A percentile compares a stretch with the other conserved stretches of the same genome.
These are phyloP conservation scores for Trichocladium uniseriatum DNA, from an alignment of 495 filamentous ascomycete genomes.

Conservation along the genomic window DNA sequence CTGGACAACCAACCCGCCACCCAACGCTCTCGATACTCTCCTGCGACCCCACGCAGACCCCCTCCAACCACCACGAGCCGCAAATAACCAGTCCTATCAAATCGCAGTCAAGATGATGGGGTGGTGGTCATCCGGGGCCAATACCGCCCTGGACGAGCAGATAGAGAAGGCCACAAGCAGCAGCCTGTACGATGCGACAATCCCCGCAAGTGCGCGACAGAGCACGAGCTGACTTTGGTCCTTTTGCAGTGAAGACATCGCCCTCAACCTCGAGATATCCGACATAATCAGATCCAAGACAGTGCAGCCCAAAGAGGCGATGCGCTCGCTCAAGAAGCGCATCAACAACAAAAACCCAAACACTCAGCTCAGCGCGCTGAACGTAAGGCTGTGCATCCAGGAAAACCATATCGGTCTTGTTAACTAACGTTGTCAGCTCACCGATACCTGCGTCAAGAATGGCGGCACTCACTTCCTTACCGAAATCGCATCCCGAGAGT, in stretches of 20 bases:
- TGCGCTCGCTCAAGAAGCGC: conserved; percentile 87
- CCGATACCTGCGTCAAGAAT: conserved; percentile 98
- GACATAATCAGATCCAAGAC: conserved; percentile 94
- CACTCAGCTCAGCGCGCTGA: conserved; percentile 83
- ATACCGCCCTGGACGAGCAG: conserved; percentile 87
- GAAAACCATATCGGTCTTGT: conserved; percentile 4
- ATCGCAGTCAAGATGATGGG: conserved; percentile 54
- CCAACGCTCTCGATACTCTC: not conserved
- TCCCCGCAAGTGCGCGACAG: not conserved
- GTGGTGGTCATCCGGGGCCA: conserved; percentile 74
- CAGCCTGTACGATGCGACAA: conserved; percentile 56
- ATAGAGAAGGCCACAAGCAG: conserved; percentile 90
- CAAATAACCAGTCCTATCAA: no score
- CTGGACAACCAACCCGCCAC: not conserved
- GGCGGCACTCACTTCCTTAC: conserved; percentile 91
- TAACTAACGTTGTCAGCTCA: conserved; percentile 45
- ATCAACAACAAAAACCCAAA: conserved; percentile 97
- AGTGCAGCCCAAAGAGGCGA: conserved; percentile 92
- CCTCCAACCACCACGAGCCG: no score
- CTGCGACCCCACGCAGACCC: not conserved
- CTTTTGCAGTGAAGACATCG: conserved; percentile 76
- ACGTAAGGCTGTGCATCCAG: conserved; percentile 44
- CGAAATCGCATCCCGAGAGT: conserved; percentile 93
- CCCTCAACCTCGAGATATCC: conserved; percentile 93
- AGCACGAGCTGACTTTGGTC: conserved; percentile 8